Base-by-base conservation (phyloP, 768 basidiomycete genomes). In the Stropharia rugosoannulata region DNA sequence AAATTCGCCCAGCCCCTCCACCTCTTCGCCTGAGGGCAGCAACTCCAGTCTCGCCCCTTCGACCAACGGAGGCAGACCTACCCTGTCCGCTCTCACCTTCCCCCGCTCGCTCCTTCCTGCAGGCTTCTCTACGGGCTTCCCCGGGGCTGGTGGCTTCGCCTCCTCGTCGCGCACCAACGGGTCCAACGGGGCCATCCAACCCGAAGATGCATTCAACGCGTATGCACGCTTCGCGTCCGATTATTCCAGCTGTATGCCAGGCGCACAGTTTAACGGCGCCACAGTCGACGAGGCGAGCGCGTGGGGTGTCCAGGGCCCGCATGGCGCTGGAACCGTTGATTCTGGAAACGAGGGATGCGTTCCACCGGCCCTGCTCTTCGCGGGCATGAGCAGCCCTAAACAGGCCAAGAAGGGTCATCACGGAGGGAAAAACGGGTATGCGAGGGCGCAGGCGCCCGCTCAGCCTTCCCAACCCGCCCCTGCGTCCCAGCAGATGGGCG, bases 211-310 rank as follows among this genome's bases (percentile, higher is more conserved):
- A 1, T 89, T 89, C 73, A 88, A 86, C 64, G 67, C 82, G 1
- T 89, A 88, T 59, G 83, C 86, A 12, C 82, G 84, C 41, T 89
- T 87, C 29, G 70, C 77, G 0, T 70, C 72, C 3, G 86, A 89
- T 56, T 89, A 85, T 67, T 81, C 81, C 0, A 77, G 80, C 0
- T 76, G 79, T 11, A 77, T 89, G 73, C 87, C 86, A 0, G 85
- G 83, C 22, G 79, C 85, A 1, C 74, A 77, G 57, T 74, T 70
- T 56, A 75, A 75, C 49, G 71, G 69, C 18, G 72, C 71, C 10
- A 65, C 66, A 5, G 69, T 70, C 22, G 75, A 75, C 40, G 77
- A 76, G 50, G 70, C 69, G 12, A 69, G 66, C 52, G 67, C 61
- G 25, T 57, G 69, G 15, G 62, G 61, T 16, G 56, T 46, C 49